Conservation (phyloP, 2,329 filamentous ascomycete genomes). For the Stemphylium beticola region DNA sequence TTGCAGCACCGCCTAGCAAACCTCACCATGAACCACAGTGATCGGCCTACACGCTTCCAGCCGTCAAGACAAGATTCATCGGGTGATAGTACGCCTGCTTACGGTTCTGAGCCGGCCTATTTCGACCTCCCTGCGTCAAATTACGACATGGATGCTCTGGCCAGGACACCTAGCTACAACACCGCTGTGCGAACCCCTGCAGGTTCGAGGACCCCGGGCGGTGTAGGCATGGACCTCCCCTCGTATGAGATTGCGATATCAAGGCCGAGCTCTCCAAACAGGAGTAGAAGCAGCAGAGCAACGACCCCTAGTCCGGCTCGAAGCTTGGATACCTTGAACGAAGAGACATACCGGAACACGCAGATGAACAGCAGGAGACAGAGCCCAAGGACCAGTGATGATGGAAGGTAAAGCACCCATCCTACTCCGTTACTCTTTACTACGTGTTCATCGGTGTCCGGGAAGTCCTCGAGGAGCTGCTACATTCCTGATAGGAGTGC, state of each 20-base stretch:
- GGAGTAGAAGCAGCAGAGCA: slow-evolving; percentile 37
- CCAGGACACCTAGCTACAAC: slow-evolving; percentile 59
- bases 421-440: slow-evolving; percentile 4
- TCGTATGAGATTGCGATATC: slow-evolving; percentile 55
- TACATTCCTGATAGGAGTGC: not conserved
- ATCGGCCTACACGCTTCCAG: slow-evolving; percentile 37
- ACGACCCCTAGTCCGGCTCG: slow-evolving; percentile 43
- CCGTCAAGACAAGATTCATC: slow-evolving; percentile 41
- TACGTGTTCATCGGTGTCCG: not conserved
- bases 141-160: slow-evolving; percentile 55
- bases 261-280: slow-evolving; percentile 49
- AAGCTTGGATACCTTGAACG: slow-evolving; percentile 43
- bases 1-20: slow-evolving; percentile 72
- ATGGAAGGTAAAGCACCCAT: slow-evolving; percentile 32
- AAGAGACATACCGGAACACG: slow-evolving; percentile 48
- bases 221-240: slow-evolving; percentile 48
- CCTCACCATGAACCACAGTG: slow-evolving; percentile 51
- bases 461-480: slow-evolving; percentile 1
- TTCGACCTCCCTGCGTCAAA: slow-evolving; percentile 28
- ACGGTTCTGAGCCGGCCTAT: slow-evolving; percentile 26
- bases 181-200: slow-evolving; percentile 56
- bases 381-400: slow-evolving; percentile 35
- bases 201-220: slow-evolving; percentile 48
- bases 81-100: slow-evolving; percentile 46
- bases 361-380: slow-evolving; percentile 39